Percentiles rank a stretch among this genome's conserved stretches.
These are phyloP conservation scores for Pseudocohnilembus persalinus DNA, from an alignment of 169 alveolate species.

Conservation along the genomic window DNA sequence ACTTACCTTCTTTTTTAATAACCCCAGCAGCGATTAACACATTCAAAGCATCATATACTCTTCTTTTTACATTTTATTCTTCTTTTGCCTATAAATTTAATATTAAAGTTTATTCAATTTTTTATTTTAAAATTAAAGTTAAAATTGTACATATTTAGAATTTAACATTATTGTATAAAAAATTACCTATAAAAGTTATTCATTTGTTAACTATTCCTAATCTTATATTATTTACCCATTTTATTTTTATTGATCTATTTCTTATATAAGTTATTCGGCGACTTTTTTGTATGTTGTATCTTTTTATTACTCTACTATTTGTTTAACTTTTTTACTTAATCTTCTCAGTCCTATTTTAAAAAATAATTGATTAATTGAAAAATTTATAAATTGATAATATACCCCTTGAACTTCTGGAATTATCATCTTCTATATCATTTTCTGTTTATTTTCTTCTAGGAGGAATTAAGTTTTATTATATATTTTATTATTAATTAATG, in stretches of 20 bases:
- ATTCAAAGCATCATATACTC: slow-evolving; percentile 85
- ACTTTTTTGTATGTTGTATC: slow-evolving; percentile 66
- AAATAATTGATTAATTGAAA: too few species aligned
- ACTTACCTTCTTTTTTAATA: slow-evolving; percentile 52
- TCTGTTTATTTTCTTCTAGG: too few species aligned
- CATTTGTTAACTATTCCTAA: too few species aligned
- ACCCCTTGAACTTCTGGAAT: neutral
- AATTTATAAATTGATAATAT: too few species aligned
- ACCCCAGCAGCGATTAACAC: slow-evolving; percentile 72
- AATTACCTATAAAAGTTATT: neutral
- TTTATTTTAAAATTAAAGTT: too few species aligned
- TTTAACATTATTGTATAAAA: neutral
- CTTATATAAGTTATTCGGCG: slow-evolving; percentile 53
- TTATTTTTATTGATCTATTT: slow-evolving; percentile 27
- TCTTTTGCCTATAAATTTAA: slow-evolving; percentile 52
- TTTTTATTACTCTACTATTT: slow-evolving; percentile 48
- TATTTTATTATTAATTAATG: too few species aligned
- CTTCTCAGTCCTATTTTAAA: slow-evolving; percentile 46
- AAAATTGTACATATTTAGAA: neutral
- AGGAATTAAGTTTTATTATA: too few species aligned
- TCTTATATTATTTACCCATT: neutral
- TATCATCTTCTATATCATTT: neutral
- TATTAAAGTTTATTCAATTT: slow-evolving; percentile 15
- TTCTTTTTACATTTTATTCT: slow-evolving; percentile 80
- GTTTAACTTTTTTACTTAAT: slow-evolving; percentile 56